These are phyloP conservation scores for Alternaria triticimaculans DNA, from an alignment of 2,329 filamentous ascomycete species.

Conservation along the genomic window DNA sequence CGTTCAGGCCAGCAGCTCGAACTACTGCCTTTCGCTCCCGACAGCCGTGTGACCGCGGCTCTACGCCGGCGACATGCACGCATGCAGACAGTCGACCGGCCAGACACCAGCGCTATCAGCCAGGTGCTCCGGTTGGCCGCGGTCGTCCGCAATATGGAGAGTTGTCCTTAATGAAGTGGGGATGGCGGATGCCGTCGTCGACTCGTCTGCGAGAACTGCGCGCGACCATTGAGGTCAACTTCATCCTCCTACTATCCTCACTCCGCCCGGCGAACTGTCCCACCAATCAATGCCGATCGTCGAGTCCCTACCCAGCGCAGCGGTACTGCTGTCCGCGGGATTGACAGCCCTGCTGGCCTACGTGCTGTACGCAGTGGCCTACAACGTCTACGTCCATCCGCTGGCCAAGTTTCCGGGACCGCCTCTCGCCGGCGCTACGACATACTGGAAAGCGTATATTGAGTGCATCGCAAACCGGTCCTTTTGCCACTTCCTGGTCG, in stretches of 20 bases:
- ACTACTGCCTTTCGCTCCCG: not conserved
- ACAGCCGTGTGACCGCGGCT: not conserved
- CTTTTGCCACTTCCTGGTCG: conserved; percentile 34
- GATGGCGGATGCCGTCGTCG: not conserved
- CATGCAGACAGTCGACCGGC: not conserved
- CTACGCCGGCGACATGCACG: not conserved
- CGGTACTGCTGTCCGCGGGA: conserved; percentile 18
- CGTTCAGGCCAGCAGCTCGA: not conserved
- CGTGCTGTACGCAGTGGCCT: conserved; percentile 24
- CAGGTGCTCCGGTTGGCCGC: not conserved
- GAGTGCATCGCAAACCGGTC: conserved; percentile 36
- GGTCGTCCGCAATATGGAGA: not conserved
- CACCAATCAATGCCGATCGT: not conserved
- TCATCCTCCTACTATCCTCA: not conserved
- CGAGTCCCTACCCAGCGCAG: conserved; percentile 1
- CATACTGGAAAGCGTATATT: conserved; percentile 39
- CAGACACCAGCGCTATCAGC: not conserved
- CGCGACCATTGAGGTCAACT: not conserved
- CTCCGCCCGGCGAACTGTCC: not conserved
- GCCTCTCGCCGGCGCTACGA: conserved; percentile 25
- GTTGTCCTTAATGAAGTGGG: not conserved
- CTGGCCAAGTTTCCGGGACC: conserved; percentile 54
- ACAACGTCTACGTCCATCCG: conserved; percentile 53
- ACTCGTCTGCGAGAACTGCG: not conserved
- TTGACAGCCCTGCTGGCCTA: conserved; percentile 22